Conservation (phyloP, 1,284 basidiomycete species). For the Ceratobasidium papillatum region DNA sequence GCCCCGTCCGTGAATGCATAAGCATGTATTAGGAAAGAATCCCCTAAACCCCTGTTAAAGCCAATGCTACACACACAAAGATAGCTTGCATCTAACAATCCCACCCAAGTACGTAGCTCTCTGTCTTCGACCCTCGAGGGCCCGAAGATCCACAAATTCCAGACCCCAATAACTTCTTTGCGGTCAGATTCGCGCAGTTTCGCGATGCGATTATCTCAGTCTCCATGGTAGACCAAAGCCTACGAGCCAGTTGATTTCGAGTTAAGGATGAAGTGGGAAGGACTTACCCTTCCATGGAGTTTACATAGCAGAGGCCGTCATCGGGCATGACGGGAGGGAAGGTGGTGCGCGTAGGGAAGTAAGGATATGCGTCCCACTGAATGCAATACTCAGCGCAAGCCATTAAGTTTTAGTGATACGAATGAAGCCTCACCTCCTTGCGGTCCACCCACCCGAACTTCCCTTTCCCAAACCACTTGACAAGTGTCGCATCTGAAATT, state of each 20-base stretch:
- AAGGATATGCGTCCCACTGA: slow-evolving; percentile 83
- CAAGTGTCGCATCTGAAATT: slow-evolving; percentile 75
- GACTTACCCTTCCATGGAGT: slow-evolving; percentile 84
- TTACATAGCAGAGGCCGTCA: slow-evolving; percentile 85
- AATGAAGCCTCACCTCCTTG: slow-evolving; percentile 65
- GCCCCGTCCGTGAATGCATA: too few relatives aligned
- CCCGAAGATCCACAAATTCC: slow-evolving; percentile 60
- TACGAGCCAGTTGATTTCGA: slow-evolving; percentile 48
- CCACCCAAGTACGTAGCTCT: slow-evolving; percentile 46
- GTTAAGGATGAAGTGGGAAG: slow-evolving; percentile 33
- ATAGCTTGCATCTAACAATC: too few relatives aligned
- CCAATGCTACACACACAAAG: too few relatives aligned
- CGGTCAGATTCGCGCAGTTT: slow-evolving; percentile 80
- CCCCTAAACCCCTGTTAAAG: too few relatives aligned
- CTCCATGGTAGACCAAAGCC: slow-evolving; percentile 89
- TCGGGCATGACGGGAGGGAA: slow-evolving; percentile 83
- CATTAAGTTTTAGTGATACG: not conserved
- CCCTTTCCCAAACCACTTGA: slow-evolving; percentile 64
- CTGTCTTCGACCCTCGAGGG: slow-evolving; percentile 37
- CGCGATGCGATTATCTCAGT: slow-evolving; percentile 86
- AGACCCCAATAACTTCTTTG: slow-evolving; percentile 70
- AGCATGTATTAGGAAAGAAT: too few relatives aligned
- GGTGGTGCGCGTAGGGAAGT: slow-evolving; percentile 67
- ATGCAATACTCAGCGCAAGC: slow-evolving; percentile 48
- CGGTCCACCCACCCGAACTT: slow-evolving; percentile 83